phyloP scores from a whole-genome alignment of 768 basidiomycete species.

The Leucocoprinus birnbaumii region DNA sequence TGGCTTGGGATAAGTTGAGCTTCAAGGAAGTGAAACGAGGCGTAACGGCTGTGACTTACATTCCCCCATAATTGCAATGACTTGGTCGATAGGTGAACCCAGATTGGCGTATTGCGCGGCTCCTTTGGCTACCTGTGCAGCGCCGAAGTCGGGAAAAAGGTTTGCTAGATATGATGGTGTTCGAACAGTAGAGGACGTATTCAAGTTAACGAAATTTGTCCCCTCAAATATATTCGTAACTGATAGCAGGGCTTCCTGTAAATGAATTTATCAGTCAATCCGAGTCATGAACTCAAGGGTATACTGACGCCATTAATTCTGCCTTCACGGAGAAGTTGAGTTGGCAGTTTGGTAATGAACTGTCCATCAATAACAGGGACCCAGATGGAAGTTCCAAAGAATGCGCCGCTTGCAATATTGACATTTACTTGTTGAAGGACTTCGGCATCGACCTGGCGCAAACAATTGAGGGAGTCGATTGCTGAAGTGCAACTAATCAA shows the following conservation, averaged over 20 bases:
- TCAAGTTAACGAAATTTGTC: conserved; percentile 30
- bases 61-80: conserved; percentile 13
- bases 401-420: conserved; percentile 26
- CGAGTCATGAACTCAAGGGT: no score
- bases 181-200: conserved; percentile 20
- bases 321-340: conserved; percentile 29
- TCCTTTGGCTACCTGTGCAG: conserved; percentile 18
- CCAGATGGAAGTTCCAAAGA: conserved; percentile 40
- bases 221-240: conserved; percentile 41
- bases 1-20: conserved; percentile 23
- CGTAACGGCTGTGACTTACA: conserved; percentile 4
- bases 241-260: conserved; percentile 28
- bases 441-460: conserved; percentile 29
- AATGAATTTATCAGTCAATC: neutral
- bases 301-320: conserved; percentile 40
- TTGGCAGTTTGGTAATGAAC: conserved; percentile 43
- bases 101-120: conserved; percentile 3
- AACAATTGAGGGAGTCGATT: conserved; percentile 34
- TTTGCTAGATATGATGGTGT: conserved; percentile 27
- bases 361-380: conserved; percentile 47
- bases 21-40: neutral
- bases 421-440: conserved; percentile 32
- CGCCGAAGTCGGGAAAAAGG: conserved; percentile 35
- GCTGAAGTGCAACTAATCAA: conserved; percentile 33
- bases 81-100: conserved; percentile 10